Conservation (phyloP, 352 stramenopile species). For the Peronospora destructor region DNA sequence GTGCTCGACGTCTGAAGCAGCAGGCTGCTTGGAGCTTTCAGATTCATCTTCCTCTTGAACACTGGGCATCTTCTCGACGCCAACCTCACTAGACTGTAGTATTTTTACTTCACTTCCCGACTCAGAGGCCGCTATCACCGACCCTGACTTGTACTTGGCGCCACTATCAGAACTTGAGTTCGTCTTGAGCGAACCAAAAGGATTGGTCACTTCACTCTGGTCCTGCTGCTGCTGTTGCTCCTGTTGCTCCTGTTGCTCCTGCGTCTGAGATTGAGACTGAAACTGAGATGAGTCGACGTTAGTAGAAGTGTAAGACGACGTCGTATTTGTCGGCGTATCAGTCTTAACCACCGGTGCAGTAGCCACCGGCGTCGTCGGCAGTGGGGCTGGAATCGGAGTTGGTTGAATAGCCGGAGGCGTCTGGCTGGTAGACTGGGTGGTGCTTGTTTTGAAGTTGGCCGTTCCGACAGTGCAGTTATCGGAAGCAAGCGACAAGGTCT, state of each 20-base stretch:
- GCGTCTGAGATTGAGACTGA: conserved; percentile 1
- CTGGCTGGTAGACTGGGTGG: conserved; percentile 15
- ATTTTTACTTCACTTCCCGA: conserved; percentile 24
- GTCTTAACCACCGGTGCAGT: background rate
- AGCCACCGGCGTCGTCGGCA: conserved; percentile 1
- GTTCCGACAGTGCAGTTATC: conserved; percentile 37
- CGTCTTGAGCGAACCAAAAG: conserved; percentile 14
- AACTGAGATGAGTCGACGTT: conserved; percentile 2
- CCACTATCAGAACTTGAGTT: conserved; percentile 5
- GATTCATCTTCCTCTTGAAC: conserved; percentile 9
- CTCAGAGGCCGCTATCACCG: conserved; percentile 13
- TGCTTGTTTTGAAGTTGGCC: conserved; percentile 20
- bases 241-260: background rate
- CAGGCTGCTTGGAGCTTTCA: conserved; percentile 14
- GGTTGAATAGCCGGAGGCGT: conserved; percentile 9
- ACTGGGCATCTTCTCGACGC: conserved; percentile 19
- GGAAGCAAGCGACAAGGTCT: conserved; percentile 38
- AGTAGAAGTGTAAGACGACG: conserved; percentile 3
- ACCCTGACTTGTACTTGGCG: conserved; percentile 16
- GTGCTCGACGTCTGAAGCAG: conserved; percentile 15
- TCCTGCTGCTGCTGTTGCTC: conserved; percentile 1
- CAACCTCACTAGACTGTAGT: conserved; percentile 25
- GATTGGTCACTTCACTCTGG: conserved; percentile 13
- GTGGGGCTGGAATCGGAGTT: conserved; percentile 3
- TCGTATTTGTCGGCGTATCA: background rate